Evolutionary conservation across 2,329 filamentous ascomycete genomes (phyloP), one percentile per base, ranked within the genome.

Genomic region (Blumeriella jaapii): DNA sequence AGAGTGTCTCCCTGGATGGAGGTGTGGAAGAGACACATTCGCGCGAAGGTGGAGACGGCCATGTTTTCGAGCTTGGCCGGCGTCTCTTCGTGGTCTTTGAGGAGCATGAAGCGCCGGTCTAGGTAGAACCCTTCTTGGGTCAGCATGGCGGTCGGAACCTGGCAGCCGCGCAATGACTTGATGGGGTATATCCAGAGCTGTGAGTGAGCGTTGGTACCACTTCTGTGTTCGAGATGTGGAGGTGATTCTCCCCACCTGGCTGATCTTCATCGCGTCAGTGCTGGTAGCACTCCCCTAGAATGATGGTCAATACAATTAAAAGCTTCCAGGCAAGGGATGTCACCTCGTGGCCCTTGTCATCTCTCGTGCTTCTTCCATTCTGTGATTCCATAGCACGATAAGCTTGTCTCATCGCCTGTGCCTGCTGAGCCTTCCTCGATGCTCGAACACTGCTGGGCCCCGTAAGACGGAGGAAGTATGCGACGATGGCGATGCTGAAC

Each of bases 131-230:
- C 79, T 43, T 74, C 67, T n/a, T 64, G 62, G 4, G 68, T 70
- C 29, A 83, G 56, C n/a, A 58, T 57, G 3, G 75, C 65, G 1
- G 59, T 56, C 4, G 61, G 40, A 19, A 84, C 59, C 12, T 64
- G 56, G 35, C 78, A 69, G 32, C 70, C 71, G 22, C 74, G 71
- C n/a, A 84, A 66, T 6, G 69, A 77, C 54, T 85, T 85, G 59
- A 85, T 76, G 26, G 81, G 79, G 55, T 85, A 83, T 30, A 80
- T 65, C 56, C 77, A 82, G 22, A 85, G 64, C 71, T 78, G 44
- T 29, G 7, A 15, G 8, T 5, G 13, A 5, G 31, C 7, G 29
- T 19, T 6, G 12, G 13, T 25, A 6, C 12, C 3, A 10, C 22
- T 8, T 24, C 7, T 31, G 22, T 36, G 41, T 37, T 16, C 2